phyloP scores from a whole-genome alignment of 1,284 basidiomycete genomes.

The Ustilago xerochloae region DNA sequence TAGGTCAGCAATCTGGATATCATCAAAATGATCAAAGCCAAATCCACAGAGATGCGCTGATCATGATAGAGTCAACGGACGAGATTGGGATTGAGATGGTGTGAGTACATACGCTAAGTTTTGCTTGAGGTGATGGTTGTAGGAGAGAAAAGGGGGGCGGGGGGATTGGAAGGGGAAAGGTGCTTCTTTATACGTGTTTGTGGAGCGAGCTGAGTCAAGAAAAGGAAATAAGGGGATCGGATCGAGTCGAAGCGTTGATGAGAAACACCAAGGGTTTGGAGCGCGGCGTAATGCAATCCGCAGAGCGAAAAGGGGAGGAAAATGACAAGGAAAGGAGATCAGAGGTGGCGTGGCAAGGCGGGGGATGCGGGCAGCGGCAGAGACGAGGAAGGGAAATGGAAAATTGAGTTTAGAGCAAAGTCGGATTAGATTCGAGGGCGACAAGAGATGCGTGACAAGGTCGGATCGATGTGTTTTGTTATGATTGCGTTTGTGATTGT shows the following conservation, averaged over 20 bases:
- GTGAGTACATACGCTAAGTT: slow-evolving; percentile 37
- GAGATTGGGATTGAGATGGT: slow-evolving; percentile 6
- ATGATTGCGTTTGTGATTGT: slow-evolving; percentile 9
- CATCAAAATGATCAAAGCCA: not conserved
- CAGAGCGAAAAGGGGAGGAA: too few relatives aligned
- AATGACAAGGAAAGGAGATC: not conserved
- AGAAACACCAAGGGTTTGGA: too few relatives aligned
- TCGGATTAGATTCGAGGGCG: slow-evolving; percentile 6
- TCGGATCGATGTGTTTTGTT: slow-evolving; percentile 48
- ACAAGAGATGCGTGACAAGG: slow-evolving; percentile 1
- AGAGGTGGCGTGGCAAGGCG: slow-evolving; percentile 11
- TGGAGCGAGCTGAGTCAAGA: slow-evolving; percentile 1
- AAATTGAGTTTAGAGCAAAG: slow-evolving; percentile 14
- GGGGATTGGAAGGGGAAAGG: slow-evolving; percentile 7
- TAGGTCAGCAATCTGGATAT: slow-evolving; percentile 19
- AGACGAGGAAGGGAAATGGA: slow-evolving; percentile 1
- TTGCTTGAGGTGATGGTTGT: slow-evolving; percentile 46
- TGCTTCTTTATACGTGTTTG: slow-evolving; percentile 44
- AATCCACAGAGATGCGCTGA: not conserved
- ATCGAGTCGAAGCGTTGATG: too few relatives aligned
- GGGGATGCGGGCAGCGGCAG: not conserved
- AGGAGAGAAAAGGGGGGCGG: slow-evolving; percentile 22
- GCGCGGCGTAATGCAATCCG: too few relatives aligned
- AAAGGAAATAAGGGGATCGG: not conserved
- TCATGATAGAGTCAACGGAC: not conserved